phyloP scores from a whole-genome alignment of 306 rosid genomes.

The Comarum palustre region DNA sequence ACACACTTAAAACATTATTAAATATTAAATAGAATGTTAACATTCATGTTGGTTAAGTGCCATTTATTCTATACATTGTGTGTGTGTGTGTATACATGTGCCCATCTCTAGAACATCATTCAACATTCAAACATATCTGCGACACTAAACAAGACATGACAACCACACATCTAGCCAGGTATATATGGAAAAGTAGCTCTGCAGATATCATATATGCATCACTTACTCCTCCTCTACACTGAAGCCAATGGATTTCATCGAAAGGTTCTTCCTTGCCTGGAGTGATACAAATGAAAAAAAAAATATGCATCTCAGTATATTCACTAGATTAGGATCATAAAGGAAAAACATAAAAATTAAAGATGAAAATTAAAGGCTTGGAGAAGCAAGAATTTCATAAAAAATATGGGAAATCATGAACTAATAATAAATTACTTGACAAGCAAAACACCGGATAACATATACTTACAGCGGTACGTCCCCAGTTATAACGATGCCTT shows the following conservation, averaged over 20 bases:
- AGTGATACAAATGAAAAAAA: constrained; percentile 16
- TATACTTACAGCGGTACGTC: constrained; percentile 76
- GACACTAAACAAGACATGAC: constrained; percentile 12
- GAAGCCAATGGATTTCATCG: constrained; percentile 77
- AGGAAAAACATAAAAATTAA: neutral
- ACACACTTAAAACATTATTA: too few relatives aligned
- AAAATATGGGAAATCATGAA: constrained; percentile 18
- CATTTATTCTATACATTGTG: neutral
- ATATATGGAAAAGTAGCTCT: constrained; percentile 12
- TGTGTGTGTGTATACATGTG: neutral
- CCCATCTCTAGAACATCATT: neutral
- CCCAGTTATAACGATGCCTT: constrained; percentile 45
- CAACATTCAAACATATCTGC: neutral
- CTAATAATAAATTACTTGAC: constrained; percentile 17
- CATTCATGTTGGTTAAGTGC: neutral
- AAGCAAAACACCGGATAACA: constrained; percentile 25
- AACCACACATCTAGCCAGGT: constrained; percentile 10
- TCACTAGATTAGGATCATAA: constrained; percentile 10
- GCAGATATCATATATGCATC: constrained; percentile 28
- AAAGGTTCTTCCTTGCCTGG: constrained; percentile 93
- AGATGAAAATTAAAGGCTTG: constrained; percentile 12
- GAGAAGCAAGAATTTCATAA: neutral
- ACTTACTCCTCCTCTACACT: constrained; percentile 74
- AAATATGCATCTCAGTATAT: neutral
- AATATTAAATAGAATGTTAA: constrained; percentile 1